A percentile compares a stretch with the other conserved stretches of the same genome.
These are phyloP conservation scores for Cadophora sp. DNA, from an alignment of 2,329 filamentous ascomycete genomes.

Conservation along the genomic window DNA sequence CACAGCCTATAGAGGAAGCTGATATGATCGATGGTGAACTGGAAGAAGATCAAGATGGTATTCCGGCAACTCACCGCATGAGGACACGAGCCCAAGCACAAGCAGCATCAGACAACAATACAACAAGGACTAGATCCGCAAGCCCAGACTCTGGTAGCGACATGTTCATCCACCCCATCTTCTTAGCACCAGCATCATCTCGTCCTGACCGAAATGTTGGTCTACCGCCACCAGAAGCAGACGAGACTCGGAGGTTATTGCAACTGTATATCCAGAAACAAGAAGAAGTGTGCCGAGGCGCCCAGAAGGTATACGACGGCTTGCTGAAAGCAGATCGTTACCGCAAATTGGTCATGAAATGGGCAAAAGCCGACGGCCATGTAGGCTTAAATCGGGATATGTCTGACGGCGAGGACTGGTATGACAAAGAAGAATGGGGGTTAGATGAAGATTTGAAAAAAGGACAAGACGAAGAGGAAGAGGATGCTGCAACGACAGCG, in stretches of 20 bases:
- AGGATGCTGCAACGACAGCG: conserved; percentile 61
- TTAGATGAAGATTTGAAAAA: conserved; percentile 78
- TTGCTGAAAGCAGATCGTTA: conserved; percentile 76
- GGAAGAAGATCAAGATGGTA: conserved; percentile 49
- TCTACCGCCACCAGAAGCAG: conserved; percentile 75
- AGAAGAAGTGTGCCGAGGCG: conserved; percentile 79
- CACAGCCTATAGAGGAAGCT: conserved; percentile 16
- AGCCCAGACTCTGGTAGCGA: conserved; percentile 54
- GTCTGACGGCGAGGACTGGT: conserved; percentile 91
- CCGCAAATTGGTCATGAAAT: conserved; percentile 73
- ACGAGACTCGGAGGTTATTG: conserved; percentile 76
- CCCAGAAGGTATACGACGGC: conserved; percentile 71
- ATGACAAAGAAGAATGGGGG: conserved; percentile 81
- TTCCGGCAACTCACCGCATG: conserved; percentile 57
- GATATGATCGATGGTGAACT: conserved; percentile 29
- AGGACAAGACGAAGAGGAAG: conserved; percentile 82
- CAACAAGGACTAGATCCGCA: conserved; percentile 43
- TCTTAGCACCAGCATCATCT: conserved; percentile 66
- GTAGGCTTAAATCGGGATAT: conserved; percentile 68
- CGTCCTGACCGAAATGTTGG: conserved; percentile 74
- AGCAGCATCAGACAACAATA: conserved; percentile 47
- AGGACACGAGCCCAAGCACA: conserved; percentile 60
- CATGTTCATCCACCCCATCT: conserved; percentile 76
- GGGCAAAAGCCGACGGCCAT: conserved; percentile 81
- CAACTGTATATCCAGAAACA: conserved; percentile 85